These are phyloP conservation scores for Solanum phureja DNA, from an alignment of 257 asterid species.

Conservation along the genomic window DNA sequence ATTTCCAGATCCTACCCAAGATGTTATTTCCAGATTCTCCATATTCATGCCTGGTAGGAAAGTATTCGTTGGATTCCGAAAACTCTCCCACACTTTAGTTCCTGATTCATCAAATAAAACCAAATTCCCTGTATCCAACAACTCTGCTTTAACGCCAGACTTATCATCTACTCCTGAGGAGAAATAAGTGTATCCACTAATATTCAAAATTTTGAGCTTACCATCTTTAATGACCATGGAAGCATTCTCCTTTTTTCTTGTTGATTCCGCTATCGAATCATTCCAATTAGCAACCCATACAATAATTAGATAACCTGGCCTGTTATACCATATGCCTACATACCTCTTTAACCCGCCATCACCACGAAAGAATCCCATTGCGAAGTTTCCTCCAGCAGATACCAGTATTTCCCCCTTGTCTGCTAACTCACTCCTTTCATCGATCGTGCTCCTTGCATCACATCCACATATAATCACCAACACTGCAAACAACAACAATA, in stretches of 20 bases:
- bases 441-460: slow-evolving; percentile 25
- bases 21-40: not conserved
- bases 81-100: slow-evolving; percentile 29
- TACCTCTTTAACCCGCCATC: not conserved
- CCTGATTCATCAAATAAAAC: slow-evolving; percentile 2
- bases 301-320: not conserved
- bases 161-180: not conserved
- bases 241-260: not conserved
- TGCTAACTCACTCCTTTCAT: not conserved
- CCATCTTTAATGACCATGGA: slow-evolving; percentile 19
- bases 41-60: slow-evolving; percentile 36
- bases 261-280: not conserved
- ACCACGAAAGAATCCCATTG: slow-evolving; percentile 28
- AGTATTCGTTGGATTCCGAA: slow-evolving; percentile 25
- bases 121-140: slow-evolving; percentile 41
- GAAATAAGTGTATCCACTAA: not conserved
- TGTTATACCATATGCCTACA: slow-evolving; percentile 38
- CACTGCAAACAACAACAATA: not conserved
- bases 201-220: slow-evolving; percentile 8
- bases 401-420: slow-evolving; percentile 10
- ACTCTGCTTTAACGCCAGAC: slow-evolving; percentile 9
- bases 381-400: slow-evolving; percentile 26
- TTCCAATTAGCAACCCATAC: slow-evolving; percentile 39
- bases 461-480: not conserved
- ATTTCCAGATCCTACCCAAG: too few species aligned